Evolutionary conservation across 2,329 filamentous ascomycete genomes (phyloP).

Genomic region (Fusarium pilosicola): DNA sequence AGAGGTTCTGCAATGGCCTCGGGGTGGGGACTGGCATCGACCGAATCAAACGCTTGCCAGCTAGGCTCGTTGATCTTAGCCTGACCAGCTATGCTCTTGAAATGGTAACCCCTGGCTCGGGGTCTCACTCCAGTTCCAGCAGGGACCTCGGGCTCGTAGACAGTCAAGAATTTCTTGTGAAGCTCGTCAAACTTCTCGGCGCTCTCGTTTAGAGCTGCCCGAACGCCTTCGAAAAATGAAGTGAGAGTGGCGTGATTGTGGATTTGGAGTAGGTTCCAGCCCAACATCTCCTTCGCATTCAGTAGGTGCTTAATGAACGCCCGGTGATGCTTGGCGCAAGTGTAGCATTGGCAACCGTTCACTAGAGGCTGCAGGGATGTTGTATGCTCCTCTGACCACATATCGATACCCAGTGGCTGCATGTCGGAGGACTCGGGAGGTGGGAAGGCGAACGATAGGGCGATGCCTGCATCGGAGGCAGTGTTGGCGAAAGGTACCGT

Average conservation of each 20-base stretch:
- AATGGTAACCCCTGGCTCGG: slow-evolving; percentile 83
- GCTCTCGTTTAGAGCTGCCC: slow-evolving; percentile 69
- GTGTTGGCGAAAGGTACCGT: slow-evolving; percentile 78
- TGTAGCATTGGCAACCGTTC: slow-evolving; percentile 78
- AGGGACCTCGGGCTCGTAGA: slow-evolving; percentile 78
- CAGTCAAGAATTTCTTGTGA: slow-evolving; percentile 53
- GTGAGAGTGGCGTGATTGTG: slow-evolving; percentile 85
- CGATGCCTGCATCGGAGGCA: slow-evolving; percentile 85
- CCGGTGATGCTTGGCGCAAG: slow-evolving; percentile 83
- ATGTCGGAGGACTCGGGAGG: slow-evolving; percentile 37
- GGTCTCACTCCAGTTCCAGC: slow-evolving; percentile 81
- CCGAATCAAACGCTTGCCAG: slow-evolving; percentile 66
- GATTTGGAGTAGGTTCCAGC: slow-evolving; percentile 90
- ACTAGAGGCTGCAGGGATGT: slow-evolving; percentile 71
- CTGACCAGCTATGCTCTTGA: slow-evolving; percentile 73
- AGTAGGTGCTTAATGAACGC: slow-evolving; percentile 91
- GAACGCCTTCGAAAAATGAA: slow-evolving; percentile 77
- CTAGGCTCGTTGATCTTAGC: slow-evolving; percentile 74
- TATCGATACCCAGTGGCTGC: slow-evolving; percentile 75
- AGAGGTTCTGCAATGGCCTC: slow-evolving; percentile 33
- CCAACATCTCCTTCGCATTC: slow-evolving; percentile 93
- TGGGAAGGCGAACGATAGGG: slow-evolving; percentile 82
- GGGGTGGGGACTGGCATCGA: slow-evolving; percentile 23
- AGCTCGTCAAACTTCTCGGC: slow-evolving; percentile 67
- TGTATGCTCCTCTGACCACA: slow-evolving; percentile 75